These are phyloP conservation scores for Metarhizium anisopliae DNA, from an alignment of 2,329 filamentous ascomycete genomes.

Conservation along the genomic window DNA sequence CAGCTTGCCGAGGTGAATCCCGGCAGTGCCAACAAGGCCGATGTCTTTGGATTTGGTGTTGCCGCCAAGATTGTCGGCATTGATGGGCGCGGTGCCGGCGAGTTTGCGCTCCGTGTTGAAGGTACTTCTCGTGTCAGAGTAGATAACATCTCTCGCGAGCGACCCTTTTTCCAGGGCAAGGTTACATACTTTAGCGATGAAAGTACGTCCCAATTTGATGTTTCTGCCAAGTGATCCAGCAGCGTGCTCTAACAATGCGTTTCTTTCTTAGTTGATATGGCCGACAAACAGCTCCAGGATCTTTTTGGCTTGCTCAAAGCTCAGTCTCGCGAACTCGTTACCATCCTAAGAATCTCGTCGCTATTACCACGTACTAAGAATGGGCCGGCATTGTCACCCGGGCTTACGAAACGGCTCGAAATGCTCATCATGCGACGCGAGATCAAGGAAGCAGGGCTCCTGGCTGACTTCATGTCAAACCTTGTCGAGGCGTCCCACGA, in stretches of 20 bases:
- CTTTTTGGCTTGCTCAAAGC: conserved; percentile 76
- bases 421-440: conserved; percentile 79
- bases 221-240: neutral
- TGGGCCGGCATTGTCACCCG: conserved; percentile 61
- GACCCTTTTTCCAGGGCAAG: conserved; percentile 79
- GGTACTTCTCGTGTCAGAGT: conserved; percentile 70
- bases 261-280: conserved; percentile 16
- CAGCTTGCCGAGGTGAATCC: conserved; percentile 43
- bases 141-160: conserved; percentile 56
- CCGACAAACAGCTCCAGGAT: conserved; percentile 55
- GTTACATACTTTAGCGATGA: conserved; percentile 64
- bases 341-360: conserved; percentile 74
- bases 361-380: conserved; percentile 64
- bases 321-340: conserved; percentile 76
- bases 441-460: conserved; percentile 67
- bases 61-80: conserved; percentile 71
- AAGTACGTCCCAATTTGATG: conserved; percentile 32
- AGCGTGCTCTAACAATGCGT: neutral
- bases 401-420: conserved; percentile 80
- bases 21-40: conserved; percentile 52
- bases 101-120: conserved; percentile 80
- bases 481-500: conserved; percentile 80
- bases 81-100: conserved; percentile 63
- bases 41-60: conserved; percentile 77
- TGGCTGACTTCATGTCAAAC: conserved; percentile 97